These are phyloP conservation scores for Clohesyomyces aquaticus DNA, from an alignment of 495 filamentous ascomycete genomes.

Conservation along the genomic window DNA sequence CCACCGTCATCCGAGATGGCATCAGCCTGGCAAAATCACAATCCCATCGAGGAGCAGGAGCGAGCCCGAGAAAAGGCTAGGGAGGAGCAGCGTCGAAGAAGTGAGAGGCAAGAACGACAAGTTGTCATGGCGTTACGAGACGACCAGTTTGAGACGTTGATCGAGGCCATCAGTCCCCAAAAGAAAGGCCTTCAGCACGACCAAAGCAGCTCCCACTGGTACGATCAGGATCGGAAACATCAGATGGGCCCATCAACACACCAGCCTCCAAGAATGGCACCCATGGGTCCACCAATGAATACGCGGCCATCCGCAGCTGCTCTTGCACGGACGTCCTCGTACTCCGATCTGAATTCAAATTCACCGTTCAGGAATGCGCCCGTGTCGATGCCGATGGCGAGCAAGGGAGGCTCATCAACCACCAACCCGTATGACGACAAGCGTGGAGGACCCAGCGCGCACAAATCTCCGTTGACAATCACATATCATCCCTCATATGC, in stretches of 20 bases:
- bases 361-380: background rate
- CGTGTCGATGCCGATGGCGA: too few species aligned
- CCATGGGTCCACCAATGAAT: background rate
- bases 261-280: slow-evolving; percentile 17
- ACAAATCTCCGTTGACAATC: background rate
- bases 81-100: background rate
- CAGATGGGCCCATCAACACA: too few species aligned
- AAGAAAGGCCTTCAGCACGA: slow-evolving; percentile 16
- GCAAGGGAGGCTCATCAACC: too few species aligned
- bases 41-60: background rate
- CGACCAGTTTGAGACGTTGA: slow-evolving; percentile 25
- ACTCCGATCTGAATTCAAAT: slow-evolving; percentile 16
- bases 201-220: background rate
- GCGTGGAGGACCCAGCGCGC: background rate
- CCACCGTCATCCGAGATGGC: background rate
- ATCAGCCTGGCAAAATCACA: background rate
- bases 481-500: background rate
- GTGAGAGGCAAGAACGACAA: slow-evolving; percentile 9
- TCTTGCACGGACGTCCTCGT: slow-evolving; percentile 30
- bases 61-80: background rate
- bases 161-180: slow-evolving; percentile 29
- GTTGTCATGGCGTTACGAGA: slow-evolving; percentile 26
- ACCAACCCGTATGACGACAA: background rate
- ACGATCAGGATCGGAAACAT: slow-evolving; percentile 3
- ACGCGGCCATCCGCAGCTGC: slow-evolving; percentile 28